These are phyloP conservation scores for Apiosordaria backusii DNA, from an alignment of 495 filamentous ascomycete genomes.

Conservation along the genomic window DNA sequence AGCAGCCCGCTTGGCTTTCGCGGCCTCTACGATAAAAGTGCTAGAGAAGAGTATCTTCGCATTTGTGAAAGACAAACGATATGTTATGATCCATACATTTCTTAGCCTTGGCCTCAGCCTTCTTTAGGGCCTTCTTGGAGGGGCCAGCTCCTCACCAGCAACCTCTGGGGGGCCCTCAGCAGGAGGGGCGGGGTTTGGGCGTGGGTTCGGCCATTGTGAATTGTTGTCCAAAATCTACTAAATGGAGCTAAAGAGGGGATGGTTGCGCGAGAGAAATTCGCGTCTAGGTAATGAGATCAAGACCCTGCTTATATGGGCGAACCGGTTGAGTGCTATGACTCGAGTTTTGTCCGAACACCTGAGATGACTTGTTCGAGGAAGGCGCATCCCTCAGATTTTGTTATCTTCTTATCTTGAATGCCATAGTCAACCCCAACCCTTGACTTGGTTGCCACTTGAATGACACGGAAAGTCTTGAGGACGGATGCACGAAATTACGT, in stretches of 20 bases:
- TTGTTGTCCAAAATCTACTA: not conserved
- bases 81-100: conserved; percentile 22
- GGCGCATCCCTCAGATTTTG: not conserved
- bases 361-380: conserved; percentile 6
- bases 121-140: conserved; percentile 57
- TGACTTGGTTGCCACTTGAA: not conserved
- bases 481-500: not conserved
- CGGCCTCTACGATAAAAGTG: conserved; percentile 31
- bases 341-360: conserved; percentile 15
- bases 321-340: conserved; percentile 9
- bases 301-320: not conserved
- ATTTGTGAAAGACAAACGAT: not conserved
- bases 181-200: conserved; percentile 14
- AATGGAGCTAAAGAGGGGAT: not conserved
- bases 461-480: not conserved
- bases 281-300: not conserved
- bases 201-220: conserved; percentile 25
- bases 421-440: conserved; percentile 9
- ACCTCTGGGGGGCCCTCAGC: conserved; percentile 16
- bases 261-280: not conserved
- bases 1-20: conserved; percentile 51
- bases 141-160: conserved; percentile 26
- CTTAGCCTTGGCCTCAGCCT: conserved; percentile 53
- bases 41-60: not conserved
- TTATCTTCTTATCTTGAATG: conserved; percentile 8